Percentiles rank a stretch among this genome's conserved stretches.
Evolutionary conservation across 805 yeast species (phyloP).

Genomic region (Ogataea ganodermae): DNA sequence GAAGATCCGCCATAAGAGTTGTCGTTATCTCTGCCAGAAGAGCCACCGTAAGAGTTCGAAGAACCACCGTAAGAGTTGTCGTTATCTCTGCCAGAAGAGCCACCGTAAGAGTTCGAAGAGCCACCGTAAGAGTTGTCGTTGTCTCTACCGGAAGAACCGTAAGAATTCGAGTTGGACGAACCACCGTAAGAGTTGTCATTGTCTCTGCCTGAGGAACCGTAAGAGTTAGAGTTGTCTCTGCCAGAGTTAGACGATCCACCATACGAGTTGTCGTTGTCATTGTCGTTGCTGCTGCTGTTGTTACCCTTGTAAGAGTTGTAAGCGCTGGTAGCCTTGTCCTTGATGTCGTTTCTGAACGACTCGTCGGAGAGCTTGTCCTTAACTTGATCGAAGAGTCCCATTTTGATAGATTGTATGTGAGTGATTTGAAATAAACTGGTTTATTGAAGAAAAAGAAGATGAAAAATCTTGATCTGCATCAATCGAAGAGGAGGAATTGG

Average conservation of each 20-base stretch:
- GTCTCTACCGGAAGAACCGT: constrained; percentile 36
- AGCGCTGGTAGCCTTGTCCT: constrained; percentile 31
- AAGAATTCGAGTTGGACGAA: constrained; percentile 33
- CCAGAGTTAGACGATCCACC: constrained; percentile 18
- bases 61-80: constrained; percentile 20
- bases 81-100: constrained; percentile 24
- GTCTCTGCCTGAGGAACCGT: constrained; percentile 31
- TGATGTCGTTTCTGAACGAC: constrained; percentile 24
- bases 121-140: constrained; percentile 33
- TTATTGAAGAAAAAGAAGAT: neutral
- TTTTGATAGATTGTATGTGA: constrained; percentile 12
- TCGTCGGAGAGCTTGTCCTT: constrained; percentile 37
- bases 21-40: constrained; percentile 17
- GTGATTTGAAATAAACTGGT: neutral
- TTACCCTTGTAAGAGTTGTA: constrained; percentile 29
- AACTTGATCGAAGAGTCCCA: constrained; percentile 46
- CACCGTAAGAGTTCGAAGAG: constrained; percentile 37
- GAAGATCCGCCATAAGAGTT: constrained; percentile 30
- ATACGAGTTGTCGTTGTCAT: constrained; percentile 34
- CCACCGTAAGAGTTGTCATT: constrained; percentile 36
- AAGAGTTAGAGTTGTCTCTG: constrained; percentile 35
- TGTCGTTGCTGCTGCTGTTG: constrained; percentile 19
- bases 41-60: constrained; percentile 18
- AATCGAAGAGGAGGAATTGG: constrained; percentile 1
- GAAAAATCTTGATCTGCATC: neutral